Percentiles rank a stretch among this genome's conserved stretches.
These are phyloP conservation scores for Metschnikowia reukaufii DNA, from an alignment of 805 yeast genomes.

Conservation along the genomic window DNA sequence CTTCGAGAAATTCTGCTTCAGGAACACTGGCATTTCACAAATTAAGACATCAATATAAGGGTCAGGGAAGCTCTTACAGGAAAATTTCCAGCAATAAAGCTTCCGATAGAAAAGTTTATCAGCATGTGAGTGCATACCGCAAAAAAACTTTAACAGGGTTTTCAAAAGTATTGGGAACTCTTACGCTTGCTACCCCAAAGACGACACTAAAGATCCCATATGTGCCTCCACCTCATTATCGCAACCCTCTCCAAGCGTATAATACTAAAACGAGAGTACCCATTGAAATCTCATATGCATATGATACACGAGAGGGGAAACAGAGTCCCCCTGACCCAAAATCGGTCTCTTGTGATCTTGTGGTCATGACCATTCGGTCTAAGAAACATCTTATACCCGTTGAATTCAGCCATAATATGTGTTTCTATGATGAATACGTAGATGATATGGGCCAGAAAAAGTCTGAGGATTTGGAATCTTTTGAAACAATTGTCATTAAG, in stretches of 20 bases:
- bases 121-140: conserved; percentile 31
- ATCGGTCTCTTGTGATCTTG: conserved; percentile 33
- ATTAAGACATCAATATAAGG: conserved; percentile 34
- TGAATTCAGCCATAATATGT: conserved; percentile 41
- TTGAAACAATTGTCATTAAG: conserved; percentile 34
- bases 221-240: conserved; percentile 32
- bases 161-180: conserved; percentile 30
- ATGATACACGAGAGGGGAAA: conserved; percentile 12
- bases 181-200: conserved; percentile 39
- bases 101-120: conserved; percentile 23
- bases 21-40: conserved; percentile 17
- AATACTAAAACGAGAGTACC: conserved; percentile 31
- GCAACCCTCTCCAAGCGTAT: conserved; percentile 18
- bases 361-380: conserved; percentile 36
- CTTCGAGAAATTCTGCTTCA: conserved; percentile 12
- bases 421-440: conserved; percentile 35
- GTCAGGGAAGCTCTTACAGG: conserved; percentile 23
- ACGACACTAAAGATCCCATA: conserved; percentile 28
- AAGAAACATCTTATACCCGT: conserved; percentile 38
- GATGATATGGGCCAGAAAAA: conserved; percentile 25
- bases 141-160: conserved; percentile 37
- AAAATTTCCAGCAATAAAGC: conserved; percentile 14
- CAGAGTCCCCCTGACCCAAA: conserved; percentile 34
- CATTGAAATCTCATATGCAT: conserved; percentile 30
- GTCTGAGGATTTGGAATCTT: conserved; percentile 24